Evolutionary conservation across 768 basidiomycete genomes (phyloP), one percentile per base, ranked within the genome.

Genomic region (Pisolithus marmoratus): DNA sequence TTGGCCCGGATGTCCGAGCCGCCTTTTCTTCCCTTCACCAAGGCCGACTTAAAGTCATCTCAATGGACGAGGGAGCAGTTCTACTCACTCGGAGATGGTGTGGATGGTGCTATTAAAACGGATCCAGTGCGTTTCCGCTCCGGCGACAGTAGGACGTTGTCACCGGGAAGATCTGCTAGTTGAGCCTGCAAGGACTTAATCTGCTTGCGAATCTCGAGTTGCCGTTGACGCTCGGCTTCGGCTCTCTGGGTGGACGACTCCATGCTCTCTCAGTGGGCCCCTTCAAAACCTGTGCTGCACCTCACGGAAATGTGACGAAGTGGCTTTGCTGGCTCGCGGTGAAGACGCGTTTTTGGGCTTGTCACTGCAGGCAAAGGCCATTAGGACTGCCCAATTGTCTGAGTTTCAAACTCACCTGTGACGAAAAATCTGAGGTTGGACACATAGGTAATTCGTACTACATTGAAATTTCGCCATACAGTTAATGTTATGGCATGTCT

Each of bases 1-100:
- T 29, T 59, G 61, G 12, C 17, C 22, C n/a, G 54, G 19, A n/a
- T 72, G 60, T 23, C 72, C 69, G 5, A 73, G 37, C 55, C 78
- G 82, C 54, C 75, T 70, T 60, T 78, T 79, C 69, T 78, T 63
- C 47, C 56, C 68, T 68, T 17, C 14, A 48, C 22, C 46, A 40
- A 45, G 29, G 5, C 22, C 49, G 38, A 2, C 19, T 58, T n/a
- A 51, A 53, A 36, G 26, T 43, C 23, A 38, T 1, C 14, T 23
- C 27, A 36, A 27, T 54, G 11, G 36, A 46, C 34, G 51, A 49
- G 19, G 22, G n/a, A n/a, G n/a, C n/a, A 19, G 12, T 19, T 31
- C 38, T n/a, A 65, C 76, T 64, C 57, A 87, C 85, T 85, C 4
- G 83, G 84, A 34, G 87, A 86, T 8, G 87, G 87, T 1, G 77